Base-by-base conservation (phyloP, 257 asterid genomes). In the Ligustrum vulgare region DNA sequence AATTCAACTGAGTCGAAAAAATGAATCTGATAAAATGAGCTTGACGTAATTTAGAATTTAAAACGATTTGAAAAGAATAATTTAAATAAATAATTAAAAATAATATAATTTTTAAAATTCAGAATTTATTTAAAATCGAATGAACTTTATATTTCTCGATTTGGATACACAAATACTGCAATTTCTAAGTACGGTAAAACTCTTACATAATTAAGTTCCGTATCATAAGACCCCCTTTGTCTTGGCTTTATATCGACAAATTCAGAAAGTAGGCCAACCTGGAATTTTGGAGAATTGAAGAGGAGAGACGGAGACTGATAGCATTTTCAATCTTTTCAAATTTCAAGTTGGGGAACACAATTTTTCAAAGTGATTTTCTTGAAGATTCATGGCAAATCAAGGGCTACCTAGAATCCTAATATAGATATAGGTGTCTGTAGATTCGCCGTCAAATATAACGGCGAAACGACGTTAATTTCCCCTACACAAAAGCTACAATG, bases 401-500 rank as follows among this genome's bases (percentile, higher is more conserved):
- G 22, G 65, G 28, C 65, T 58, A 58, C 65, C 65, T 58, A 58
- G 65, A 2, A 18, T 2, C 3, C 10, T 3, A 39, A 28, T 58
- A 20, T 58, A 58, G 65, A 8, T 58, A 5, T 51, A 23, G 28
- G 32, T 22, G 65, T 22, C 22, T 22, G 65, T 58, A 58, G 65
- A 78, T 78, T 75, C 79, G 80, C 82, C 82, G 88, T 81, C 81
- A 81, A 78, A 58, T 84, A 60, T 84, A 78, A 84, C 87, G 87
- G 84, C 58, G 80, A 80, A 23, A 18, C 82, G 74, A 72, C 80
- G 85, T 65, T 78, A 75, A 74, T 34, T 75, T 51, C 51, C 12
- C 41, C 22, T 6, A 39, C 33, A 6, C 31, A 22, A 56, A 22
- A 56, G 65, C 65, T 56, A 56, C 32, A 79, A 76, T 82, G 82